phyloP scores from a whole-genome alignment of 1,284 basidiomycete genomes.

The Amylostereum chailletii region DNA sequence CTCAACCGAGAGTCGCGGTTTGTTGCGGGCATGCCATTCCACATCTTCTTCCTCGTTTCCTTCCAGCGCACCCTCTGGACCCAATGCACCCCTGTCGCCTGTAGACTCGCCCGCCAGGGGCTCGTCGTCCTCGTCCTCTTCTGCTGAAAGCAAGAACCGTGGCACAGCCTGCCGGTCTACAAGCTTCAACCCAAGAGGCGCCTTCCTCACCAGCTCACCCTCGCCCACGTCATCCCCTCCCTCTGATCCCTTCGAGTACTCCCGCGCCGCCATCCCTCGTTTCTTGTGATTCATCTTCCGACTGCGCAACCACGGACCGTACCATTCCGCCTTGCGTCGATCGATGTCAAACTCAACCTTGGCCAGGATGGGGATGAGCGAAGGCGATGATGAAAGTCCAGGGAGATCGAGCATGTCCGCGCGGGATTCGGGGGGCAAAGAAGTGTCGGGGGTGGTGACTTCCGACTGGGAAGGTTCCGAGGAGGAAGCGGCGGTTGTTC shows the following conservation, averaged over 20 bases:
- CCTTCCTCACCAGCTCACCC: constrained; percentile 16
- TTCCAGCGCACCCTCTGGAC: constrained; percentile 9
- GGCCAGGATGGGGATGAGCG: constrained; percentile 72
- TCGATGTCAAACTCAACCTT: constrained; percentile 88
- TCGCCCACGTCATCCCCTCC: constrained; percentile 16
- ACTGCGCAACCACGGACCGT: constrained; percentile 67
- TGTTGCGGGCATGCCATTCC: constrained; percentile 16
- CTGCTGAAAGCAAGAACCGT: constrained; percentile 18
- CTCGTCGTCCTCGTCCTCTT: constrained; percentile 12
- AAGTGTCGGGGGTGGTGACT: constrained; percentile 49
- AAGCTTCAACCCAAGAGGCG: constrained; percentile 40
- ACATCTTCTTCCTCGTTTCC: constrained; percentile 22
- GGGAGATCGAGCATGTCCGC: constrained; percentile 51
- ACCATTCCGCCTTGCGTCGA: constrained; percentile 67
- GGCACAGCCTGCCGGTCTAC: constrained; percentile 35
- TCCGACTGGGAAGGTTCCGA: constrained; percentile 28
- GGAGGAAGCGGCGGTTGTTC: constrained; percentile 7
- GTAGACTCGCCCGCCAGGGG: no score
- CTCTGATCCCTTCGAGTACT: constrained; percentile 13
- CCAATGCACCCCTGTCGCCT: neutral
- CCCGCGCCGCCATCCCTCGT: constrained; percentile 32
- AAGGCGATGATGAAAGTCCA: constrained; percentile 44
- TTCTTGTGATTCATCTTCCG: constrained; percentile 49
- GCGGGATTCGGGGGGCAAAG: constrained; percentile 27
- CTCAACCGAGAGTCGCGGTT: constrained; percentile 12